Evolutionary conservation across 345 rosid species (phyloP), one percentile per base, ranked within the genome.

Genomic region (Cardamine occulta): DNA sequence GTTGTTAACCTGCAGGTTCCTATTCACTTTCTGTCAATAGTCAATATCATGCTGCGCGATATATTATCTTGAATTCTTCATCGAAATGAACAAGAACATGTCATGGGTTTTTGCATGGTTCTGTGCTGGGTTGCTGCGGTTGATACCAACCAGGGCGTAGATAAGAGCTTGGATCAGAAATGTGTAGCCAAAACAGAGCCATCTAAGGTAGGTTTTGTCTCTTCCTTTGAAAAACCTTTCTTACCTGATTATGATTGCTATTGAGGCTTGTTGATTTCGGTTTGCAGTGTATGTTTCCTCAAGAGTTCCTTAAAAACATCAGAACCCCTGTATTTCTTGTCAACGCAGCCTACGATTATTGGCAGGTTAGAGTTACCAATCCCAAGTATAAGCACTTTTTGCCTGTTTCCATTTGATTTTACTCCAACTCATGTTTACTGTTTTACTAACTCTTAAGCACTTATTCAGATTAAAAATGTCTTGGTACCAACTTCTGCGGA

Each of bases 311-410:
- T n/a, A 84, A 85, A 80, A 80, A 80, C 65, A 79, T 83, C 54
- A 84, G 24, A 76, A 94, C 91, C n/a, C 92, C 96, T 0, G 54
- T 91, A 23, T 91, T 94, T 82, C 66, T 94, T 53, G 86, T 91
- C 83, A 86, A 94, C 32, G 84, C 97, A 57, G 91, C 96, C 65
- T 91, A 91, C 74, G 98, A 94, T 74, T 88, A 70, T 81, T 94
- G 98, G 98, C 98, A 94, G 93, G 98, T 94, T 78, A 77, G 62
- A 35, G 63, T 63, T 45, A 29, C 9, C 29, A 58, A 12, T 14
- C 39, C 35, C 35, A 47, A 59, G 15, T 60, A 35, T 26, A 6
- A 58, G 5, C 3, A 45, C 40, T 32, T 24, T 21, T 63, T 1
- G 45, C 45, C 17, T 37, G 8, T 17, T 24, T 64, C 29, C 42